Evolutionary conservation across 2,329 filamentous ascomycete genomes (phyloP).

Genomic region (Gnomoniopsis smithogilvyi): DNA sequence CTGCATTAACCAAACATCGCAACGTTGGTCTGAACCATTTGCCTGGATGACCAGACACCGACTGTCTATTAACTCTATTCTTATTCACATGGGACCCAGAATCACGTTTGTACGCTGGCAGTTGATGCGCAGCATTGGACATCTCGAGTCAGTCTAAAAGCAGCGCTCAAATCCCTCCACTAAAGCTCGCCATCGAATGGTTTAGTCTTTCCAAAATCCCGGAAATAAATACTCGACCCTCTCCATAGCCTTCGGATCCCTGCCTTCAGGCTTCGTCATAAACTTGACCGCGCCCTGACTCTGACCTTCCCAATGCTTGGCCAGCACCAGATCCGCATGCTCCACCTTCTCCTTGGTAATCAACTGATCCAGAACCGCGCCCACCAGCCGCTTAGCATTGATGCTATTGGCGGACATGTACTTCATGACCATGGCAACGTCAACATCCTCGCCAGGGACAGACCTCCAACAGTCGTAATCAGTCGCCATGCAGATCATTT

Average conservation of each 20-base stretch:
- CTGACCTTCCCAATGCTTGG: slow-evolving; percentile 76
- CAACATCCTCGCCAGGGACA: slow-evolving; percentile 65
- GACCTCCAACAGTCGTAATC: slow-evolving; percentile 99
- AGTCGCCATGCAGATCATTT: slow-evolving; percentile 99
- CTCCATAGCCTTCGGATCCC: slow-evolving; percentile 70
- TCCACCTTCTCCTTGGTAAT: slow-evolving; percentile 57
- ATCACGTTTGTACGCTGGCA: neutral
- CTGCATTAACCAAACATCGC: neutral
- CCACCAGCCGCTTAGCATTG: slow-evolving; percentile 83
- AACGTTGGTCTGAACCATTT: neutral
- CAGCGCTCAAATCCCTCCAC: neutral
- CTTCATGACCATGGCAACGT: slow-evolving; percentile 94
- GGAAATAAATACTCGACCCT: slow-evolving; percentile 87
- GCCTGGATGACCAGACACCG: neutral
- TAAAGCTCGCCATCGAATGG: neutral
- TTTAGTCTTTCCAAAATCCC: slow-evolving; percentile 59
- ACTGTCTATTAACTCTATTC: neutral
- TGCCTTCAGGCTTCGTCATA: slow-evolving; percentile 77
- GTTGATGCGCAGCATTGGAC: neutral
- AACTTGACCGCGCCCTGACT: slow-evolving; percentile 74
- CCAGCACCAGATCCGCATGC: slow-evolving; percentile 70
- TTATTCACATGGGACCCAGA: neutral
- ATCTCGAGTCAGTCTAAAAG: neutral
- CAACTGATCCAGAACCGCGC: slow-evolving; percentile 82
- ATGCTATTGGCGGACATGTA: slow-evolving; percentile 92